phyloP scores from a whole-genome alignment of 2,329 filamentous ascomycete species.

The Chrysoporthe austroafricana region DNA sequence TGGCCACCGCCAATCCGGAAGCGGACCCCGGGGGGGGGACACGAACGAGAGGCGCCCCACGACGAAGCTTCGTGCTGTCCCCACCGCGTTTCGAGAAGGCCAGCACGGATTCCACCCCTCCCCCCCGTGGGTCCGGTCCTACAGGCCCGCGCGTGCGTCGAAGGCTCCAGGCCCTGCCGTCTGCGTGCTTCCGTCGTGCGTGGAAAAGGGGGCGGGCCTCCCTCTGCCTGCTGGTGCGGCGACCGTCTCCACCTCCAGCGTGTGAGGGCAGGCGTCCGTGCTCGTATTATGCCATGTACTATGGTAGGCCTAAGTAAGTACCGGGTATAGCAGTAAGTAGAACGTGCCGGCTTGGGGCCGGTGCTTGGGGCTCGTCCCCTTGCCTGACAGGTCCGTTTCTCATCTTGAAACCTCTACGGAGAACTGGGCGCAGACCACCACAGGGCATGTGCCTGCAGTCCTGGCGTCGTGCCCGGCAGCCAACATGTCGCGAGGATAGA shows the following conservation, averaged over 20 bases:
- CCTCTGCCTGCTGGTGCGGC: constrained; percentile 13
- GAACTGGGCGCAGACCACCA: background rate
- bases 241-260: background rate
- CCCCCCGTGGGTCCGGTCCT: constrained; percentile 7
- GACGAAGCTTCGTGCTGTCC: constrained; percentile 1
- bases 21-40: constrained; percentile 4
- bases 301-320: no score
- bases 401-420: background rate
- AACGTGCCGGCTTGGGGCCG: background rate
- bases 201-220: constrained; percentile 26
- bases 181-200: background rate
- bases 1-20: constrained; percentile 4
- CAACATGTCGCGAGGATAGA: no score
- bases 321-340: background rate
- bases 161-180: background rate
- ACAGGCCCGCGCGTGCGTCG: constrained; percentile 4
- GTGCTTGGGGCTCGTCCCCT: background rate
- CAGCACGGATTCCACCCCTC: constrained; percentile 17
- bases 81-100: constrained; percentile 25
- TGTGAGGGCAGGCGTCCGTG: background rate
- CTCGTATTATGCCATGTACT: background rate
- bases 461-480: background rate
- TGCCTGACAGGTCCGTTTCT: background rate
- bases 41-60: constrained; percentile 9
- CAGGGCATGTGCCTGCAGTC: background rate